Base-by-base conservation (phyloP, 148 eudicot species). In the Silene uniflora region DNA sequence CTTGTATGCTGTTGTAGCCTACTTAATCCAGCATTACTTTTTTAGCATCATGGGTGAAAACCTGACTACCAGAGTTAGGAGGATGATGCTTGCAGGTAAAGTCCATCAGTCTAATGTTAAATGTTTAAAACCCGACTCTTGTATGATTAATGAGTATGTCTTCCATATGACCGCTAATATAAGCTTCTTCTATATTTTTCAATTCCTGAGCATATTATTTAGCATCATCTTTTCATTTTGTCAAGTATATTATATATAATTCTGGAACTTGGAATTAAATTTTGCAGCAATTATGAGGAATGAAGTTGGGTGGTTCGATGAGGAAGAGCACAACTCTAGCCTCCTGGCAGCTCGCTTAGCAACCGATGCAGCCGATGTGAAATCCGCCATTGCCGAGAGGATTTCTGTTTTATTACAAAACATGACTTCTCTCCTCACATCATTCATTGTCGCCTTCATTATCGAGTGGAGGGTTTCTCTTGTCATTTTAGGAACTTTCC, bases 41-140 rank as follows among this genome's bases (percentile, higher is more conserved):
- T 96, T 96, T 73, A 96, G 99, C 71, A 96, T 96, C 61, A 96
- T 96, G 99, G 99, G 99, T 17, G 99, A 96, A 87, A 96, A 96
- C 71, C 93, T 96, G 46, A 96, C 99, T 7, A 96, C 98, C 10
- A 81, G 99, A 84, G 99, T 96, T 47, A 81, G 99, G 80, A 88
- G 99, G 78, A 96, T 96, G 99, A 96, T 96, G 99, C 97, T 96
- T 82, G 91, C 97, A 88, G 97, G 99, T 96, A 87, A 22, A 7
- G 7, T 35, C 56, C 56, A 29, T 42, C 23, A 16, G 22, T 29
- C 46, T 42, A 52, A 39, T 18, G 59, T 59, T 46, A 25, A 52
- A 39, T 18, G 59, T 59, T 46, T 21, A 22, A 46, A 6, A 52
- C 9, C 17, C 5, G 56, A 52, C 18, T 52, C 5, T 52, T 52